Evolutionary conservation across 1,139 yeast species (phyloP), one percentile per base, ranked within the genome.

Genomic region (Zygosaccharomyces pseudobailii): DNA sequence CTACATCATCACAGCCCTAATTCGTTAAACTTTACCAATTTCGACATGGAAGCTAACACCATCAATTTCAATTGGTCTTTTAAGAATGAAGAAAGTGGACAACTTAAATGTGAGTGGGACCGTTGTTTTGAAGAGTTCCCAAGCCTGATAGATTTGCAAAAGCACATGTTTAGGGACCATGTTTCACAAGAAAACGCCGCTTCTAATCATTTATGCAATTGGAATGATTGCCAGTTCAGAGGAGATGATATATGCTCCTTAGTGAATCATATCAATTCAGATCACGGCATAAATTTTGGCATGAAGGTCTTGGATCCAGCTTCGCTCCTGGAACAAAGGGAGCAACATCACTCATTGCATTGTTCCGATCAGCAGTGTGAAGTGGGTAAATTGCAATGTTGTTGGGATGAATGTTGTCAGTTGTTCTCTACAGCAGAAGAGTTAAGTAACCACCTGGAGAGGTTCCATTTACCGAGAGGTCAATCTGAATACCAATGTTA

Each of bases 381-480:
- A 21, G 25, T 25, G n/a, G 39, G 36, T 36, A 42, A 42, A 13
- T 22, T 41, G 17, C 37, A 31, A 4, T 66, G 70, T 34, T 47
- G 52, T 38, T 66, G 70, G 70, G 52, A 46, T 6, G 48, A 38
- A 1, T 90, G 97, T 63, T 70, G 70, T 41, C 53, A 61, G 42
- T 55, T 54, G 0, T 88, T 85, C 58, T 47, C 59, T 4, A 65
- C 74, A 4, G 76, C 84, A 3, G 79, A 80, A 5, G 84, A 75
- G 3, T 71, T 92, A 42, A 88, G 88, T 43, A 72, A 76, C 3
- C 98, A 92, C 65, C 62, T 92, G 13, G 74, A 80, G 8, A 67
- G 71, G 2, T 74, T 68, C 13, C 97, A 92, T 63, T 72, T 90
- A 17, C 87, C 87, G 2, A 76, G 84, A 9, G 90, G 96, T 2